Evolutionary conservation across 805 yeast genomes (phyloP).

Genomic region (Yamadazyma scolyti): DNA sequence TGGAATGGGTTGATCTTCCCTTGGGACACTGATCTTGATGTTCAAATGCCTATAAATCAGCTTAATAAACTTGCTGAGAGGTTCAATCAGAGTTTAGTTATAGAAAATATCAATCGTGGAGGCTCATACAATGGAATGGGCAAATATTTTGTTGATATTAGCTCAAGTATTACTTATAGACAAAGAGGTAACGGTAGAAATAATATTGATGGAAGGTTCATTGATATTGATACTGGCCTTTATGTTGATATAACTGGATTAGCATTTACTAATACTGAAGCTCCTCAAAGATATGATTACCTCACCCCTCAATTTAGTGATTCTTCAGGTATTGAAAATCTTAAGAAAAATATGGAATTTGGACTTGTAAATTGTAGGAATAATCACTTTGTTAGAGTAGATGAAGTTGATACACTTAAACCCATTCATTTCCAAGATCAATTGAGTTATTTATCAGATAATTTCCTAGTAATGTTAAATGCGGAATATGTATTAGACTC

Average conservation of each 20-base stretch:
- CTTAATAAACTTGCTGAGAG: constrained; percentile 42
- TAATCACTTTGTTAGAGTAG: constrained; percentile 48
- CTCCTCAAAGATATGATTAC: constrained; percentile 19
- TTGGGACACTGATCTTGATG: constrained; percentile 68
- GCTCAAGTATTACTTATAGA: constrained; percentile 53
- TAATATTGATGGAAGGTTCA: constrained; percentile 69
- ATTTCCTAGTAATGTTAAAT: constrained; percentile 20
- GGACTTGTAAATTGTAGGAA: constrained; percentile 47
- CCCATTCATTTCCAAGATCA: constrained; percentile 55
- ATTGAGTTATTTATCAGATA: constrained; percentile 26
- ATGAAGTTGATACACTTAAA: constrained; percentile 51
- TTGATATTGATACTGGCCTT: constrained; percentile 66
- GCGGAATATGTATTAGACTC: constrained; percentile 27
- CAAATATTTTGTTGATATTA: constrained; percentile 45
- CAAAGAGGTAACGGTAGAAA: constrained; percentile 55
- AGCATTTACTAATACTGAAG: constrained; percentile 38
- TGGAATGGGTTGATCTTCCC: constrained; percentile 63
- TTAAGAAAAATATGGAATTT: constrained; percentile 5
- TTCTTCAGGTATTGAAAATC: constrained; percentile 3
- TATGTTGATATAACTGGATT: constrained; percentile 73
- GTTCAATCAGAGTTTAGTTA: constrained; percentile 47
- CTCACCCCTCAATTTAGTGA: constrained; percentile 4
- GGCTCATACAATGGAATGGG: constrained; percentile 48
- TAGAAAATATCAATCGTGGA: constrained; percentile 34
- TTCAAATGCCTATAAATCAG: constrained; percentile 54